Percentiles rank a stretch among this genome's conserved stretches.
Evolutionary conservation across 805 yeast species (phyloP).

Genomic region (Saturnispora diversa): DNA sequence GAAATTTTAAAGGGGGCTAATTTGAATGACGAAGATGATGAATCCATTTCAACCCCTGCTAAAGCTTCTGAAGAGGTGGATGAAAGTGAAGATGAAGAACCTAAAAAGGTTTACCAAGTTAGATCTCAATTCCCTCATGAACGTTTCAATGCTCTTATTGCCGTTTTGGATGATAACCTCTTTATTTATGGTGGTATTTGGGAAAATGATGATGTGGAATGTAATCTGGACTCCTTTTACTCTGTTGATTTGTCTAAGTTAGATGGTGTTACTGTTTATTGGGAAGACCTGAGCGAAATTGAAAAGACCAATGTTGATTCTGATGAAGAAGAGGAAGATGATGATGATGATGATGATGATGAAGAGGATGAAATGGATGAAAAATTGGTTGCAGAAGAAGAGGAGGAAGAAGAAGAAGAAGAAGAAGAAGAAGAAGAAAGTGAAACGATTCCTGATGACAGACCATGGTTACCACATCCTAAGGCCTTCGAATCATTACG

Average conservation of each 20-base stretch:
- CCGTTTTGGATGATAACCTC: conserved; percentile 76
- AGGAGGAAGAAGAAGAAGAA: conserved; percentile 45
- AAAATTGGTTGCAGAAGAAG: conserved; percentile 39
- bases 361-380: conserved; percentile 38
- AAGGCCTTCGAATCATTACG: conserved; percentile 83
- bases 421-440: conserved; percentile 58
- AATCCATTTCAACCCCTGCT: too few species aligned
- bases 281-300: conserved; percentile 75
- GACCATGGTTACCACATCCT: conserved; percentile 98
- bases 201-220: conserved; percentile 85
- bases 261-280: conserved; percentile 79
- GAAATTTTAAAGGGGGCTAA: conserved; percentile 67
- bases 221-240: conserved; percentile 75
- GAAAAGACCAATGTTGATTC: conserved; percentile 47
- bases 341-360: conserved; percentile 62
- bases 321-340: conserved; percentile 57
- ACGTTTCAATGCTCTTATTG: conserved; percentile 76
- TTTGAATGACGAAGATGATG: conserved; percentile 39
- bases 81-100: conserved; percentile 27
- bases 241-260: conserved; percentile 76
- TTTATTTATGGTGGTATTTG: conserved; percentile 87
- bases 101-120: conserved; percentile 41
- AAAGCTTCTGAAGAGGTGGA: too few species aligned
- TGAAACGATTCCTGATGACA: conserved; percentile 73
- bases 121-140: conserved; percentile 71